Conservation (phyloP, 257 asterid species). For the Scutellaria baicalensis region DNA sequence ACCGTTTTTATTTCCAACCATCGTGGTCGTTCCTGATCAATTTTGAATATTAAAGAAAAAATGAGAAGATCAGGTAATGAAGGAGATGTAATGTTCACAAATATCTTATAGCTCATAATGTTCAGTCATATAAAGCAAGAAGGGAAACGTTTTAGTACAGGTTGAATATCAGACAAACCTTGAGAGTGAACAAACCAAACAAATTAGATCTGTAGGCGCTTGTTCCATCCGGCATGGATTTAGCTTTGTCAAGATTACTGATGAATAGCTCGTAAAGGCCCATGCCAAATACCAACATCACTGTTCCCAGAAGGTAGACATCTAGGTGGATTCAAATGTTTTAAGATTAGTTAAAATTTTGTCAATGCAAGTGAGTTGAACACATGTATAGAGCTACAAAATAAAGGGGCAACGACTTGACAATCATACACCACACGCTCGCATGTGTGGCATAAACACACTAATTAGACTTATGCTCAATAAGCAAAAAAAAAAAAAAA, state of each 20-base stretch:
- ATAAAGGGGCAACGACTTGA: too few species aligned
- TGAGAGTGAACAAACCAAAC: constrained; percentile 75
- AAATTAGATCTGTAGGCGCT: constrained; percentile 46
- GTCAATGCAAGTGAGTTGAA: background rate
- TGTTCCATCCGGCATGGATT: constrained; percentile 43
- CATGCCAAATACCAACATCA: constrained; percentile 94
- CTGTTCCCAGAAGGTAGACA: constrained; percentile 88
- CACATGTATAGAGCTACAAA: too few species aligned
- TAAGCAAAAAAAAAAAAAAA: background rate
- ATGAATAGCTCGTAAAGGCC: constrained; percentile 96
- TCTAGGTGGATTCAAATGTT: constrained; percentile 24
- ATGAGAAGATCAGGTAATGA: background rate
- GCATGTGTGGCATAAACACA: too few species aligned
- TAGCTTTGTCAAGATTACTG: constrained; percentile 73
- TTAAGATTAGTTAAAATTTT: background rate
- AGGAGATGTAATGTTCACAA: too few species aligned
- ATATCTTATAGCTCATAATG: background rate
- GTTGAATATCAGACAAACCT: constrained; percentile 33
- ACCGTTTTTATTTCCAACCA: constrained; percentile 85
- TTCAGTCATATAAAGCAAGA: background rate
- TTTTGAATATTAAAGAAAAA: background rate
- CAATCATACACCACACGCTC: too few species aligned
- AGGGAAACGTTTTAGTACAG: background rate
- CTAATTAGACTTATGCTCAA: background rate
- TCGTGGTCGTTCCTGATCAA: constrained; percentile 71